Percentiles rank a stretch among this genome's conserved stretches.
Evolutionary conservation across 441 rosid genomes (phyloP).

Genomic region (Theobroma grandiflorum): DNA sequence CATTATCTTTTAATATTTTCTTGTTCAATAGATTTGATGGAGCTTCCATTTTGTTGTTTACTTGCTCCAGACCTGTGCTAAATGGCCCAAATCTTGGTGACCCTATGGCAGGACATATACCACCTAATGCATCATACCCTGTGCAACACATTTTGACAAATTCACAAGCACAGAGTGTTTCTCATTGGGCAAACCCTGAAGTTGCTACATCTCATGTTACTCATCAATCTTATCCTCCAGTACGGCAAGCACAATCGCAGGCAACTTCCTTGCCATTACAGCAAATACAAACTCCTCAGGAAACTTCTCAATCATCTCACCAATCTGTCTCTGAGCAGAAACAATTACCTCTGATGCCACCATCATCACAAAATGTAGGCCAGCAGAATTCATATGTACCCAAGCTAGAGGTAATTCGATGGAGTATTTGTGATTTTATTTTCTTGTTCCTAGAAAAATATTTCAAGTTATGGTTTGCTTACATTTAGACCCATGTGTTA

Average conservation of each 20-base stretch:
- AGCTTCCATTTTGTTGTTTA: conserved; percentile 15
- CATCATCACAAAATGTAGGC: conserved; percentile 43
- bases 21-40: conserved; percentile 3
- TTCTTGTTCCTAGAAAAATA: not conserved
- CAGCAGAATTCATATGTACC: conserved; percentile 48
- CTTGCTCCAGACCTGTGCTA: conserved; percentile 48
- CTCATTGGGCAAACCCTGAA: conserved; percentile 52
- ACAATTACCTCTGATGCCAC: conserved; percentile 38
- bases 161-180: conserved; percentile 53
- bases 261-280: conserved; percentile 47
- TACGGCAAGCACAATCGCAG: conserved; percentile 48
- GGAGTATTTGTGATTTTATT: not conserved
- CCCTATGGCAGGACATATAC: conserved; percentile 43
- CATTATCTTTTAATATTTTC: not conserved
- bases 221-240: conserved; percentile 51
- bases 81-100: conserved; percentile 45
- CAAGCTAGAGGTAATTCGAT: conserved; percentile 46
- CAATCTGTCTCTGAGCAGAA: conserved; percentile 49
- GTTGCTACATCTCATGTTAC: conserved; percentile 41
- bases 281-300: conserved; percentile 42
- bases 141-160: conserved; percentile 50
- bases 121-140: conserved; percentile 59
- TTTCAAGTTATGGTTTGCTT: conserved; percentile 13
- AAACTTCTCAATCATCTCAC: conserved; percentile 54
- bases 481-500: not conserved